Evolutionary conservation across 2,329 filamentous ascomycete genomes (phyloP), one percentile per base, ranked within the genome.

Genomic region (Pseudogymnoascus sp.): DNA sequence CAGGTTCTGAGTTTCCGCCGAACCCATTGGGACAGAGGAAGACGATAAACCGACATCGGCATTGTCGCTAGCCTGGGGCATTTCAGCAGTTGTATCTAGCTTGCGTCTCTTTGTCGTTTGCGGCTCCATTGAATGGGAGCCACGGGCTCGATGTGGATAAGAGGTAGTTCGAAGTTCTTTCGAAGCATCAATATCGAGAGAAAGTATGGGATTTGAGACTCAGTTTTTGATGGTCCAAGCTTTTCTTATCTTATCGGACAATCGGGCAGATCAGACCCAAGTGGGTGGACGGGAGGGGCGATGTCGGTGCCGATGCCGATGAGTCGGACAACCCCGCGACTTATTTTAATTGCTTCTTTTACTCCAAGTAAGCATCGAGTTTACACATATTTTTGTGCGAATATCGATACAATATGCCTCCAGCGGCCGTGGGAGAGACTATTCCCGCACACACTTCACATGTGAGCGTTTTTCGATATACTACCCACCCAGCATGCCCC

Each of bases 401-500:
- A 39, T 9, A 44, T 44, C 40, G 36, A 33, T 61, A 24, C 61
- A 59, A 41, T 41, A 73, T 73, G 71, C 69, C 71, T 29, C 44
- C 68, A 29, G 69, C 71, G 37, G 68, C 71, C 44, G 63, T 73
- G 59, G 72, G 72, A 63, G 71, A 72, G 59, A 70, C 72, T 15
- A 68, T 74, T 40, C 72, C 72, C 33, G 65, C 71, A 50, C 59
- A 71, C 13, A 73, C 71, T 21, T 67, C 71, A 60, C 72, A 74
- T 66, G 72, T 74, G 67, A 68, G 71, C 67, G 11, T 21, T 39
- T 24, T 50, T 58, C 29, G 37, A 54, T 40, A 59, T 62, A 17
- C 62, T 60, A 66, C 41, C 63, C 64, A 64, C 21, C 21, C 41
- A 37, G n/a, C 59, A 58, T 54, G n/a, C 36, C 36, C 21, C 24